Evolutionary conservation across 2,329 filamentous ascomycete species (phyloP).

Genomic region (Arthrinium puccinioides): DNA sequence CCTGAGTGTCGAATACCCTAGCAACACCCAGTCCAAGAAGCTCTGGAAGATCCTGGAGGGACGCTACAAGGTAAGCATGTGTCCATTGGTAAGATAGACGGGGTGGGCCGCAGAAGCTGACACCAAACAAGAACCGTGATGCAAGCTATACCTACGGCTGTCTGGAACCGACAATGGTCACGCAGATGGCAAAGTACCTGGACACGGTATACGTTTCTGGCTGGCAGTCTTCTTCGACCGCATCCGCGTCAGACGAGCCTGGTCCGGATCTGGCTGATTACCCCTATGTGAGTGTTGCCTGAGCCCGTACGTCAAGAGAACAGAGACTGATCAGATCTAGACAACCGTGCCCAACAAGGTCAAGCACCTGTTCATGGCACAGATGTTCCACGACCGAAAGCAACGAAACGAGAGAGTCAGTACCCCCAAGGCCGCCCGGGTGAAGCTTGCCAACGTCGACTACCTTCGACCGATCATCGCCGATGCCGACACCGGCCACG

Average conservation of each 20-base stretch:
- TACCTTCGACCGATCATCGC: constrained; percentile 94
- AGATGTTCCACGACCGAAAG: constrained; percentile 99
- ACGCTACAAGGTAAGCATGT: constrained; percentile 66
- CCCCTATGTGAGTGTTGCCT: constrained; percentile 66
- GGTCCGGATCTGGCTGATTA: constrained; percentile 98
- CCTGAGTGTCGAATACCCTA: constrained; percentile 84
- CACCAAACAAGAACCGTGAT: constrained; percentile 57
- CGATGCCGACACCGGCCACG: constrained; percentile 95
- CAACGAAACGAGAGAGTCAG: constrained; percentile 90
- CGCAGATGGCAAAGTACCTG: constrained; percentile 98
- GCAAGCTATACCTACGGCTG: constrained; percentile 95
- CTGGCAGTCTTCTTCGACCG: constrained; percentile 97
- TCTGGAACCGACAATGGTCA: constrained; percentile 95
- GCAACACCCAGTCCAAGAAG: constrained; percentile 87
- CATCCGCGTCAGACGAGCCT: constrained; percentile 89
- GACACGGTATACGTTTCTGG: constrained; percentile 98
- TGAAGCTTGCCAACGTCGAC: constrained; percentile 72
- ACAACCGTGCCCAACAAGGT: constrained; percentile 99
- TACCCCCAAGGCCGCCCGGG: constrained; percentile 64
- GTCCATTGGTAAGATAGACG: neutral
- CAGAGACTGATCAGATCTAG: constrained; percentile 33
- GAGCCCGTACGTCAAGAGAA: neutral
- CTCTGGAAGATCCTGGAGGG: constrained; percentile 84
- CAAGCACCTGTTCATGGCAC: constrained; percentile 92
- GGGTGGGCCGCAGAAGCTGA: neutral